Evolutionary conservation across 2,329 filamentous ascomycete species (phyloP).

Genomic region (Chaetomium globosum): DNA sequence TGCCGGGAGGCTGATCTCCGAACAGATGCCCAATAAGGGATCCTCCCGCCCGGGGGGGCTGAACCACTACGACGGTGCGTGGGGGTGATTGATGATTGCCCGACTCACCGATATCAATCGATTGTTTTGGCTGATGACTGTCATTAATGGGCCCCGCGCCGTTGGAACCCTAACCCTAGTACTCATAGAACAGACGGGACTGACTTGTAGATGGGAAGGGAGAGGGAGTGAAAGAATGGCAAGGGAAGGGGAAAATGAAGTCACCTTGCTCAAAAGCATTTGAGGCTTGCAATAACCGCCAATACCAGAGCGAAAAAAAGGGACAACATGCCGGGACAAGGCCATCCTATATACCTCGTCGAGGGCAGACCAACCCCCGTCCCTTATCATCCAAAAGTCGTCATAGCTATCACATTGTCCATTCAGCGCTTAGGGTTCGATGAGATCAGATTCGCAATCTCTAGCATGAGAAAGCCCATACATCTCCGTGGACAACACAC

Average conservation of each 20-base stretch:
- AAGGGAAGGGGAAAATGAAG: background rate
- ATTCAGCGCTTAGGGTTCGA: background rate
- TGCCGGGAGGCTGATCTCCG: constrained; percentile 7
- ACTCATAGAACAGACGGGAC: background rate
- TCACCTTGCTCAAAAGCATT: background rate
- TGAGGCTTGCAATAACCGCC: background rate
- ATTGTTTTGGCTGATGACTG: constrained; percentile 21
- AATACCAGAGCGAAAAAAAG: background rate
- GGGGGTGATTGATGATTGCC: constrained; percentile 23
- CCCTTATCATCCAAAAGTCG: constrained; percentile 12
- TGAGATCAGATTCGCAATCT: constrained; percentile 17
- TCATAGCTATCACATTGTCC: background rate
- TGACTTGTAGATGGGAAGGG: background rate
- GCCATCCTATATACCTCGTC: constrained; percentile 11
- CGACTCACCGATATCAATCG: constrained; percentile 20
- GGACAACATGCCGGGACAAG: background rate
- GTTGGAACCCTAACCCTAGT: constrained; percentile 19
- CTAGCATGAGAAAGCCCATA: constrained; percentile 8
- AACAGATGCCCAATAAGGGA: constrained; percentile 19
- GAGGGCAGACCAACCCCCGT: background rate
- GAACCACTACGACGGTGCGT: constrained; percentile 16
- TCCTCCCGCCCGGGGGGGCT: constrained; percentile 25
- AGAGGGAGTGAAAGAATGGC: background rate
- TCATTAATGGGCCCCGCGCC: background rate
- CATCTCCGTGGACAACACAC: background rate